phyloP scores from a whole-genome alignment of 2,329 filamentous ascomycete genomes.

The Chrysoporthe cubensis region DNA sequence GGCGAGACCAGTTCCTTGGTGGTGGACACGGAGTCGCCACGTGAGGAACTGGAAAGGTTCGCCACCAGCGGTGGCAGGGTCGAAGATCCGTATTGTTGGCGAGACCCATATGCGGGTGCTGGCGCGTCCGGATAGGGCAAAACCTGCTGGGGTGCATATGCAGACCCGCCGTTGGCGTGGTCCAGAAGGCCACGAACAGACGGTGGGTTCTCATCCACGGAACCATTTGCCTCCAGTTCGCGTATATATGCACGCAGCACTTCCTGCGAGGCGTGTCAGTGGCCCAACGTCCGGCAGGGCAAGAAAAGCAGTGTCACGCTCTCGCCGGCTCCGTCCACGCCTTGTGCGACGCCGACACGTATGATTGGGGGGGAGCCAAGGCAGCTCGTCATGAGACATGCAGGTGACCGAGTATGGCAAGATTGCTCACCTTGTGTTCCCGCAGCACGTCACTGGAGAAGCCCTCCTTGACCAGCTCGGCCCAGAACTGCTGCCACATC shows the following conservation, averaged over 20 bases:
- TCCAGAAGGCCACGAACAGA: conserved; percentile 60
- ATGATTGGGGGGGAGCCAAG: conserved; percentile 13
- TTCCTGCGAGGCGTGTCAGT: conserved; percentile 48
- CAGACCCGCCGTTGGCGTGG: conserved; percentile 32
- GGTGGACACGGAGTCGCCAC: conserved; percentile 33
- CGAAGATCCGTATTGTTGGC: conserved; percentile 26
- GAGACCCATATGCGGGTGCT: conserved; percentile 27
- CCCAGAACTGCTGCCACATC: conserved; percentile 61
- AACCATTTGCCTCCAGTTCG: conserved; percentile 56
- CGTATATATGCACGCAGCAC: conserved; percentile 64
- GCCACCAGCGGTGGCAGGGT: conserved; percentile 29
- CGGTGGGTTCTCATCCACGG: conserved; percentile 48
- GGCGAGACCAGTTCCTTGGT: conserved; percentile 44
- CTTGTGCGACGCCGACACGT: conserved; percentile 19
- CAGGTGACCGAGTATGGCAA: conserved; percentile 15
- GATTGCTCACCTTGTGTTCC: conserved; percentile 57
- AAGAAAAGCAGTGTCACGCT: conserved; percentile 11
- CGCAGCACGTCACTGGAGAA: conserved; percentile 59
- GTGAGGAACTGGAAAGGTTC: conserved; percentile 30
- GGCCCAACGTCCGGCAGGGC: background rate
- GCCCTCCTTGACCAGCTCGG: conserved; percentile 61
- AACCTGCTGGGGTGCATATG: conserved; percentile 33
- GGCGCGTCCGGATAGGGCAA: conserved; percentile 35
- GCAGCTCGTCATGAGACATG: conserved; percentile 6
- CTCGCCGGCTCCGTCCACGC: conserved; percentile 30